These are phyloP conservation scores for Ceratocystis alfenasii DNA, from an alignment of 2,329 filamentous ascomycete genomes.

Conservation along the genomic window DNA sequence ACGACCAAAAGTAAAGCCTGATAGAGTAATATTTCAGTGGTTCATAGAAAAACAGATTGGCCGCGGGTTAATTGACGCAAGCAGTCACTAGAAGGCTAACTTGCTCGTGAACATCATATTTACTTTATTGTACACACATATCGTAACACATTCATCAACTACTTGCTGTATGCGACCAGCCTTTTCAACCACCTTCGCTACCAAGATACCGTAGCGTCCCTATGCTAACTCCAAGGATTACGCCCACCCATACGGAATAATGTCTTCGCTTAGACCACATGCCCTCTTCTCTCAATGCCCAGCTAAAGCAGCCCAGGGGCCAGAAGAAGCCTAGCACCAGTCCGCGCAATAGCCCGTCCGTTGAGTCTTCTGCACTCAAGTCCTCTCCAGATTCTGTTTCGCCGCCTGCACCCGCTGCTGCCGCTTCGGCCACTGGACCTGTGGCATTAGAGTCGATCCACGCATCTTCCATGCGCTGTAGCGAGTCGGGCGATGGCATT, in stretches of 20 bases:
- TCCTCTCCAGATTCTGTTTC: slow-evolving; percentile 26
- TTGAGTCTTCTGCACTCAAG: slow-evolving; percentile 40
- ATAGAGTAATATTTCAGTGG: slow-evolving; percentile 15
- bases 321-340: slow-evolving; percentile 91
- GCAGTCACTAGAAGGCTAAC: no score
- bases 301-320: slow-evolving; percentile 74
- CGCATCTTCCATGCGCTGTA: slow-evolving; percentile 70
- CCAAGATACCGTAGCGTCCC: slow-evolving; percentile 44
- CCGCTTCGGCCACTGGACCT: slow-evolving; percentile 29
- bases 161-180: neutral
- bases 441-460: slow-evolving; percentile 67
- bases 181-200: slow-evolving; percentile 11
- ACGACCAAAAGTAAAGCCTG: slow-evolving; percentile 7
- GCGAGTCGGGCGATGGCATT: slow-evolving; percentile 65
- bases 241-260: slow-evolving; percentile 46
- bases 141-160: slow-evolving; percentile 19
- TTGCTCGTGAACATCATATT: neutral
- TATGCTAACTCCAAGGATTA: slow-evolving; percentile 59
- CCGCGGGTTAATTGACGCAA: no score
- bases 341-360: slow-evolving; percentile 80
- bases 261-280: slow-evolving; percentile 76
- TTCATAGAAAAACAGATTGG: neutral
- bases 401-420: slow-evolving; percentile 24
- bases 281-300: slow-evolving; percentile 75
- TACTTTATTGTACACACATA: neutral